phyloP scores from a whole-genome alignment of 164 flowering plant genomes.

The Santalum album region DNA sequence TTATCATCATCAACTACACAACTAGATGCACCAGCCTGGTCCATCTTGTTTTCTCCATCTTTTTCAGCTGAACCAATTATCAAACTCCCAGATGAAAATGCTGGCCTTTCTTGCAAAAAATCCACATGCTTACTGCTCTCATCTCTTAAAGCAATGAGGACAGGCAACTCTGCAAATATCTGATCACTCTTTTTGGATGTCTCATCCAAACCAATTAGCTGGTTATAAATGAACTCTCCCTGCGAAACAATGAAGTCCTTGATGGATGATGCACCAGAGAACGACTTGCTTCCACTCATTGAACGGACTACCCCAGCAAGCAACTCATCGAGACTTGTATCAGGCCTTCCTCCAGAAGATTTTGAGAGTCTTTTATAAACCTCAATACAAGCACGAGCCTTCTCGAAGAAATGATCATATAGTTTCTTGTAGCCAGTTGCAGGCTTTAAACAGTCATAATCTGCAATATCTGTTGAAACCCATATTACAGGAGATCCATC shows the following conservation, averaged over 20 bases:
- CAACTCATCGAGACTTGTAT: constrained; percentile 64
- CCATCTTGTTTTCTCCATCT: constrained; percentile 15
- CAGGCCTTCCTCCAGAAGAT: constrained; percentile 55
- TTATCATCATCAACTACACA: constrained; percentile 47
- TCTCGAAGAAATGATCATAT: constrained; percentile 57
- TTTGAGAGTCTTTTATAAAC: constrained; percentile 54
- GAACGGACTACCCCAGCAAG: constrained; percentile 68
- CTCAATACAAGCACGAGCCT: constrained; percentile 71
- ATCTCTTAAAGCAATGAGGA: constrained; percentile 51
- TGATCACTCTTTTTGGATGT: constrained; percentile 40
- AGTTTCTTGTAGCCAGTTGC: constrained; percentile 45
- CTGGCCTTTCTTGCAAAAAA: constrained; percentile 9
- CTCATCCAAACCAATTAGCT: constrained; percentile 73
- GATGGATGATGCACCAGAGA: constrained; percentile 38
- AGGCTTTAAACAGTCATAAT: constrained; percentile 75
- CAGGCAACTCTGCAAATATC: constrained; percentile 49
- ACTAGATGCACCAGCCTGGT: constrained; percentile 11
- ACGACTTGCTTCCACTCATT: constrained; percentile 53
- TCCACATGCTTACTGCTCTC: constrained; percentile 34
- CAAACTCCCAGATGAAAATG: constrained; percentile 19
- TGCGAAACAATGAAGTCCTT: constrained; percentile 65
- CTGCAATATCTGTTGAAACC: constrained; percentile 75
- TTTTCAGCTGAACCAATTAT: constrained; percentile 12
- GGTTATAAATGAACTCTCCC: constrained; percentile 77
- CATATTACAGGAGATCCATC: constrained; percentile 76